Evolutionary conservation across 148 eudicot genomes (phyloP), one percentile per base, ranked within the genome.

Genomic region (Chenopodium quinoa): DNA sequence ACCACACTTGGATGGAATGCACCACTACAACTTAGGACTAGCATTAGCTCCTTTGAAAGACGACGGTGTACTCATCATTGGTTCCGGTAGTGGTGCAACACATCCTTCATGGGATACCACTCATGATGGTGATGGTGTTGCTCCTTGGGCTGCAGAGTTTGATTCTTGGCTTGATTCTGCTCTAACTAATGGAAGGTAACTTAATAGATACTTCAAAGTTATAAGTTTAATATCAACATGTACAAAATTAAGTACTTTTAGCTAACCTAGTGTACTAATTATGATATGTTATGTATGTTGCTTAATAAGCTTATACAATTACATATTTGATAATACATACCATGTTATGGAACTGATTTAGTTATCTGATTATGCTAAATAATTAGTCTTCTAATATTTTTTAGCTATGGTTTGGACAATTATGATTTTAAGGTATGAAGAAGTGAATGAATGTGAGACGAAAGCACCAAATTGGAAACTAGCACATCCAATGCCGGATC

Each of bases 61-160:
- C 50, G 96, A 92, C 83, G 98, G 96, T n/a, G 91, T 91, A 22
- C 94, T 94, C 56, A 86, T 94, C 29, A 63, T 94, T 77, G 98
- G 96, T 68, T 92, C 98, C 3, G 98, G 98, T 46, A 85, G 93
- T 72, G 88, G 93, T 72, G 88, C 98, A 17, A 88, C 90, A 34
- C 98, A 92, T 82, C 91, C 91, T 83, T 75, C 92, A 74, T 85
- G 94, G 69, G 73, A 52, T 83, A 7, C 78, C 89, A 29, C 56
- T 58, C 10, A 22, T 16, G 34, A 6, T 20, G 69, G 50, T 7
- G 83, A 72, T 44, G 63, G 88, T 3, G 86, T 90, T 67, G 87
- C 86, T 79, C 75, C 91, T 1, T 91, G 94, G 94, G 96, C 98
- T 71, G 63, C 48, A 14, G 92, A 92, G 81, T 94, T 94, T 65